A percentile compares a stretch with the other conserved stretches of the same genome.
Conservation (phyloP, 1,284 basidiomycete genomes). For the Heterobasidion occidentale region DNA sequence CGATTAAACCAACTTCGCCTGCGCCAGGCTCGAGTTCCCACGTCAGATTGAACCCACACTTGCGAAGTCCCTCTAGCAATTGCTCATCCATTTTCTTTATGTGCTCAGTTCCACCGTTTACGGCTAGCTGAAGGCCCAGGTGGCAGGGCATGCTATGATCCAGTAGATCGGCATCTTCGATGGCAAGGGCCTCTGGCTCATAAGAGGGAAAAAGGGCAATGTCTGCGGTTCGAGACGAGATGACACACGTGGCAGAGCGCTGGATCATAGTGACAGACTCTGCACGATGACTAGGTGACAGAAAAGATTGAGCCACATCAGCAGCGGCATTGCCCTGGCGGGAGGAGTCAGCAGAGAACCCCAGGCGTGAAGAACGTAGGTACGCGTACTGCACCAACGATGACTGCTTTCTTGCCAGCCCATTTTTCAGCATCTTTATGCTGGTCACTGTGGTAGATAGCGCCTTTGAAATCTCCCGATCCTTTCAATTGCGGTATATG, state of each 20-base stretch:
- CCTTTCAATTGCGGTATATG: not conserved
- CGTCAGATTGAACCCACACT: not conserved
- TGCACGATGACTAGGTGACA: not conserved
- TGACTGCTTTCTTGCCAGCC: not conserved
- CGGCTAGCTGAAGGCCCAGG: not conserved
- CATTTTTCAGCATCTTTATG: not conserved
- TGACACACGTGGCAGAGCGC: not conserved
- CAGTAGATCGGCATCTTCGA: not conserved
- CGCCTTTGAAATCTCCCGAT: not conserved
- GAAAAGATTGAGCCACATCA: not conserved
- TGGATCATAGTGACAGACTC: not conserved
- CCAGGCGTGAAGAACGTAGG: not conserved
- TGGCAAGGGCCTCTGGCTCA: not conserved
- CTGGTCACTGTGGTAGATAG: not conserved
- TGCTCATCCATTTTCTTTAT: not conserved
- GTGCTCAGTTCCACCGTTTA: not conserved
- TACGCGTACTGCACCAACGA: not conserved
- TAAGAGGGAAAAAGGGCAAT: not conserved
- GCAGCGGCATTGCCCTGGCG: not conserved
- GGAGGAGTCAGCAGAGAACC: not conserved
- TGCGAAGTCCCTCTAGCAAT: not conserved
- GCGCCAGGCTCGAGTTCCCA: not conserved
- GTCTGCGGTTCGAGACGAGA: not conserved
- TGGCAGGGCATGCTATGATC: not conserved
- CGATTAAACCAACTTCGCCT: not conserved